Conservation (phyloP, 495 filamentous ascomycete genomes). For the Xylaria nigripes region DNA sequence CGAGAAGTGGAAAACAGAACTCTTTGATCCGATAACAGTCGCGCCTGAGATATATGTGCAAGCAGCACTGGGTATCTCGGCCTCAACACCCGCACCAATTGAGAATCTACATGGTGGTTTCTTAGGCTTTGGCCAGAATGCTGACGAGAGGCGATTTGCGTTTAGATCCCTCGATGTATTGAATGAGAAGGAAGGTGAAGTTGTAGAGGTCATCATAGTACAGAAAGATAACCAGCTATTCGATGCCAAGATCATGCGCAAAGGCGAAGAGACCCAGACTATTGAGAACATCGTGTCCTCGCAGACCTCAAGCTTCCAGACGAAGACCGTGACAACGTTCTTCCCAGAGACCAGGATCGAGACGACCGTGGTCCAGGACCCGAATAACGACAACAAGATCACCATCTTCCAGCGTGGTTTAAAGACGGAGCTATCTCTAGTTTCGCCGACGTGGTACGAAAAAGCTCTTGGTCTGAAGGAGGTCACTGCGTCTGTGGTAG, state of each 20-base stretch:
- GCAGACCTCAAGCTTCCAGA: conserved; percentile 16
- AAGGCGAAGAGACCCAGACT: conserved; percentile 25
- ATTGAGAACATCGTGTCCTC: conserved; percentile 39
- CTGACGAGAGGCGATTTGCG: conserved; percentile 43
- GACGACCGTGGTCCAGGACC: conserved; percentile 65
- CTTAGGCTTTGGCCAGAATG: conserved; percentile 46
- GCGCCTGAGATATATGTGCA: conserved; percentile 68
- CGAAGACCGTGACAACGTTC: conserved; percentile 44
- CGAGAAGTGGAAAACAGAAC: conserved; percentile 68
- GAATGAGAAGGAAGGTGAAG: conserved; percentile 37
- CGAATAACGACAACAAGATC: conserved; percentile 49
- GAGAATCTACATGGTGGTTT: conserved; percentile 38
- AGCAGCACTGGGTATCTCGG: conserved; percentile 65
- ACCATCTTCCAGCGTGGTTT: conserved; percentile 76
- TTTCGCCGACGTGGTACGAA: conserved; percentile 70
- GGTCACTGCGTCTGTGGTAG: conserved; percentile 64
- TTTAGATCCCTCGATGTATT: conserved; percentile 42
- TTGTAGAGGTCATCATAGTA: conserved; percentile 50
- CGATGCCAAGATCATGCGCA: conserved; percentile 53
- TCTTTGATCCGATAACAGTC: conserved; percentile 50
- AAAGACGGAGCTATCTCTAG: conserved; percentile 61
- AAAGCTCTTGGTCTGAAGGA: conserved; percentile 81
- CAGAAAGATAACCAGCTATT: conserved; percentile 57
- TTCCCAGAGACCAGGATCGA: conserved; percentile 76
- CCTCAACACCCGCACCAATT: conserved; percentile 18